Percentiles rank a stretch among this genome's conserved stretches.
Evolutionary conservation across 2,329 filamentous ascomycete genomes (phyloP).

Genomic region (Venturia asperata): DNA sequence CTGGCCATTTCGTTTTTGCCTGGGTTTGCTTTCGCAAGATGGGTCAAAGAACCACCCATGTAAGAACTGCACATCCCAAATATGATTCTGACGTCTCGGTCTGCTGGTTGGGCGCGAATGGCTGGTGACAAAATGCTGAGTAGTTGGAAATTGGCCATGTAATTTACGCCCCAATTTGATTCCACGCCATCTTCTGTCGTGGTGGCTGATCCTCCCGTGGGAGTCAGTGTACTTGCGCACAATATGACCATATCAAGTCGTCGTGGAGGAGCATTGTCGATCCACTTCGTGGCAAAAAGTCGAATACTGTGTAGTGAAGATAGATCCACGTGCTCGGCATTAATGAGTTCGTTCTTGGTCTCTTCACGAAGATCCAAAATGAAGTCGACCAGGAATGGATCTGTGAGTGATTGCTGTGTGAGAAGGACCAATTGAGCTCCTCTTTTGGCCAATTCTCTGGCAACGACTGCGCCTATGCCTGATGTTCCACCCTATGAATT

Average conservation of each 20-base stretch:
- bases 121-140: slow-evolving; percentile 87
- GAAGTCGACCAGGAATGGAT: slow-evolving; percentile 87
- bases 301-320: slow-evolving; percentile 83
- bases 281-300: slow-evolving; percentile 93
- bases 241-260: slow-evolving; percentile 86
- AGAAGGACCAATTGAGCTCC: slow-evolving; percentile 89
- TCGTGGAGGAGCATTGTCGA: slow-evolving; percentile 86
- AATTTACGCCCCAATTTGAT: slow-evolving; percentile 90
- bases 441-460: slow-evolving; percentile 64
- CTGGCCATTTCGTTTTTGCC: slow-evolving; percentile 20
- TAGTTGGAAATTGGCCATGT: slow-evolving; percentile 90
- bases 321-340: slow-evolving; percentile 90
- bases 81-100: slow-evolving; percentile 85
- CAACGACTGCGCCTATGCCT: slow-evolving; percentile 75
- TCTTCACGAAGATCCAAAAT: slow-evolving; percentile 75
- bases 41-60: slow-evolving; percentile 63
- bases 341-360: slow-evolving; percentile 80
- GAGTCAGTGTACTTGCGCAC: slow-evolving; percentile 71
- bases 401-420: slow-evolving; percentile 70
- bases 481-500: slow-evolving; percentile 69
- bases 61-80: slow-evolving; percentile 85
- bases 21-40: slow-evolving; percentile 41
- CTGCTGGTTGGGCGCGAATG: slow-evolving; percentile 81
- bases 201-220: slow-evolving; percentile 52
- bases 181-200: slow-evolving; percentile 76